Evolutionary conservation across 1,284 basidiomycete species (phyloP).

Genomic region (Rhodotorula sp.): DNA sequence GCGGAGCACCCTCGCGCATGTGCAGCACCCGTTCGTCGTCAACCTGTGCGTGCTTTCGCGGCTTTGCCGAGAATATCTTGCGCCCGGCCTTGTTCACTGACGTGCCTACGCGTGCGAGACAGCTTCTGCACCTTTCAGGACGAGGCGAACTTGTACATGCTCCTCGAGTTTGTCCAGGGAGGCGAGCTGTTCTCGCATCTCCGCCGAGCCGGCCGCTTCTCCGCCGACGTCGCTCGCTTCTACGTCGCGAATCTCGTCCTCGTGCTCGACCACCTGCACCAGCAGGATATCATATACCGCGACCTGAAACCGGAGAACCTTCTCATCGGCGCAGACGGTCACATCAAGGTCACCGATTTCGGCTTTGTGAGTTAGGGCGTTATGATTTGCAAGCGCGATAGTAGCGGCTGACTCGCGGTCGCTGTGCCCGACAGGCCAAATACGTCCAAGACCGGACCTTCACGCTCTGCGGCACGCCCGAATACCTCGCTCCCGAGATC

Average conservation of each 20-base stretch:
- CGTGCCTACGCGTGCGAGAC: constrained; percentile 5
- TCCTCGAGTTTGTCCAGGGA: constrained; percentile 94
- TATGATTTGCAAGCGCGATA: constrained; percentile 45
- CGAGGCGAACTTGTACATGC: constrained; percentile 69
- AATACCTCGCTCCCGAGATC: constrained; percentile 75
- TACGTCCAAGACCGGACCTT: constrained; percentile 38
- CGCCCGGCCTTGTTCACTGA: no score
- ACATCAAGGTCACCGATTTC: constrained; percentile 55
- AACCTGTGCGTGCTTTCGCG: constrained; percentile 53
- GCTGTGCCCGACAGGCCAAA: constrained; percentile 28
- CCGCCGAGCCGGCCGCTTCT: constrained; percentile 70
- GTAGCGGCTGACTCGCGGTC: neutral
- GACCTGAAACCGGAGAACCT: constrained; percentile 58
- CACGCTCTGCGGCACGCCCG: constrained; percentile 63
- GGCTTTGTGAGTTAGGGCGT: constrained; percentile 56
- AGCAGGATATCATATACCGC: constrained; percentile 66
- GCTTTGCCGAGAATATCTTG: neutral
- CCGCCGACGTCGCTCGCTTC: constrained; percentile 87
- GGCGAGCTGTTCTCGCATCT: constrained; percentile 93
- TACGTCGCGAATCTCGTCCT: constrained; percentile 97
- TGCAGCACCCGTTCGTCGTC: constrained; percentile 60
- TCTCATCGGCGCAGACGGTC: constrained; percentile 49
- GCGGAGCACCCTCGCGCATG: constrained; percentile 55
- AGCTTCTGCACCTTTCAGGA: constrained; percentile 74
- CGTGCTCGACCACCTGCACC: constrained; percentile 86